Evolutionary conservation across 768 basidiomycete genomes (phyloP), one percentile per base, ranked within the genome.

Genomic region (Mycena floridula): DNA sequence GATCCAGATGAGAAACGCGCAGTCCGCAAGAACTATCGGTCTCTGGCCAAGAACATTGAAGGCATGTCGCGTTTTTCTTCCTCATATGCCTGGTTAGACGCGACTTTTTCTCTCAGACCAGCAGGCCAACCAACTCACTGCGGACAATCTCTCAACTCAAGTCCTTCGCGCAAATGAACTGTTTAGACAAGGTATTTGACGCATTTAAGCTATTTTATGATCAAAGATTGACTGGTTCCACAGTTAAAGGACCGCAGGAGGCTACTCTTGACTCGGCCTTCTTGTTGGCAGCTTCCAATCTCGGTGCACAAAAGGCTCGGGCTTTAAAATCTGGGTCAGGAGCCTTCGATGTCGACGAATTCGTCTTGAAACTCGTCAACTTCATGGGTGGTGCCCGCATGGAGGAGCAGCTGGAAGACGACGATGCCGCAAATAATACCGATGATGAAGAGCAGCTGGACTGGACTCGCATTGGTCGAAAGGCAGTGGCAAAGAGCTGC

Each of bases 311-410:
- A 53, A 85, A 94, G 59, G 93, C 93, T n/a, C 86, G 89, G 24
- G 82, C 82, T 24, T 84, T 95, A 80, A 92, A 89, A 61, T 80
- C 89, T 0, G 90, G 89, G 43, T 79, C 79, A 0, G 87, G 89
- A 44, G 81, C 85, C 12, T 99, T 98, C 57, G 95, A 99, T 57
- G 69, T 88, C 30, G 91, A 95, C 51, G 93, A 97, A 44, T 97
- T 94, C 54, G 69, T 99, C 43, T 63, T 78, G 5, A 84, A 84
- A 54, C 69, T 92, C 26, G 67, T 85, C 38, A 73, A 66, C 12
- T 88, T 79, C 55, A 85, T 92, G 85, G 86, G 88, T 15, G 86
- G 87, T 5, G 68, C 72, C 25, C 71, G 73, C 25, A 68, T 72
- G 26, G 71, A 78, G 40, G 69, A 70, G 37, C 58, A 61, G 8